Conservation (phyloP, 2,329 filamentous ascomycete species). For the Fusarium oxysporum region DNA sequence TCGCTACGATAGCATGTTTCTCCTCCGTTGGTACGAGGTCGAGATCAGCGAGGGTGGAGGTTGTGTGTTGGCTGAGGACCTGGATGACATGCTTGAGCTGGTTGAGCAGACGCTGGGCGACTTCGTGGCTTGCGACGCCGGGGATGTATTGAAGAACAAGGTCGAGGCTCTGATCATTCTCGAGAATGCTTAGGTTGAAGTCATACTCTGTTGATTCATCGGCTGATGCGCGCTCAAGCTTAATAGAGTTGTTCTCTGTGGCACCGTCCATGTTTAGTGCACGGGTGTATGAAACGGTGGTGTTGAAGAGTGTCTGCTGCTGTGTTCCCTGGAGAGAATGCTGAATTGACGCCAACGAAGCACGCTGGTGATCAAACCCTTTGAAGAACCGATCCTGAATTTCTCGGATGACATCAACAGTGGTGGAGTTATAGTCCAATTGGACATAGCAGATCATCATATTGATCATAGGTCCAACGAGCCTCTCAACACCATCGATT, state of each 20-base stretch:
- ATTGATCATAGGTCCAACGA: not conserved
- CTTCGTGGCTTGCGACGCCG: not conserved
- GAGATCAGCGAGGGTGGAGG: not conserved
- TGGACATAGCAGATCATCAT: not conserved
- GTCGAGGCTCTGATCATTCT: rapidly evolving
- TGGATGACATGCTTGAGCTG: not conserved
- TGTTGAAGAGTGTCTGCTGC: not conserved
- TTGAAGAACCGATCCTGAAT: not conserved
- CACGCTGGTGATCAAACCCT: not conserved
- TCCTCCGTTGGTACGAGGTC: not conserved
- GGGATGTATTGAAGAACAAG: not conserved
- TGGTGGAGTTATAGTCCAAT: not conserved
- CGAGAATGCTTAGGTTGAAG: not conserved
- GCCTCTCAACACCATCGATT: not conserved
- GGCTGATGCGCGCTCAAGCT: not conserved
- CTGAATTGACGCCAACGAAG: rapidly evolving
- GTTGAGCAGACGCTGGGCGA: not conserved
- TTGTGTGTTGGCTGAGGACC: not conserved
- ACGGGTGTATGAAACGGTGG: not conserved
- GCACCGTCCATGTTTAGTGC: not conserved
- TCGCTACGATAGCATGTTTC: not conserved
- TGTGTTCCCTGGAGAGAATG: not conserved
- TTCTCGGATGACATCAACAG: not conserved
- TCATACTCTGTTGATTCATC: not conserved
- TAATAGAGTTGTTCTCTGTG: rapidly evolving